These are phyloP conservation scores for Dactylella cylindrospora DNA, from an alignment of 2,329 filamentous ascomycete species.

Conservation along the genomic window DNA sequence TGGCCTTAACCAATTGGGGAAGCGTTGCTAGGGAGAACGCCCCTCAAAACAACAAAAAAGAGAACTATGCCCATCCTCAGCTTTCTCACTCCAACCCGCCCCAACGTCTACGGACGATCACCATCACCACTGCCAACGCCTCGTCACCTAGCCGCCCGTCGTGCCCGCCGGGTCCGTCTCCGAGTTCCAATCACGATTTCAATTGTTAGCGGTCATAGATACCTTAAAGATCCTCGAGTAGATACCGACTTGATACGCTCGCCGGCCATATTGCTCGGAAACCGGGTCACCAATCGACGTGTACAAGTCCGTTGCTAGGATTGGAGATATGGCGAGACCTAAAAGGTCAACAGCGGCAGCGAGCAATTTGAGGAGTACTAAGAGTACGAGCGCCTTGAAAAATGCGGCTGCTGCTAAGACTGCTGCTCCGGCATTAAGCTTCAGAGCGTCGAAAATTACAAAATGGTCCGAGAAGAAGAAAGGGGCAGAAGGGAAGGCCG, in stretches of 20 bases:
- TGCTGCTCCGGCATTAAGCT: constrained; percentile 11
- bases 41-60: no score
- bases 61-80: no score
- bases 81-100: no score
- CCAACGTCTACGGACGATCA: no score
- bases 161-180: no score
- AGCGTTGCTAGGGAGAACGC: no score
- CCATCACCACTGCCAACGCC: constrained; percentile 1
- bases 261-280: constrained; percentile 1
- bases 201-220: no score
- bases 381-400: constrained; percentile 7
- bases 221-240: neutral
- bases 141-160: no score
- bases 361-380: constrained; percentile 1
- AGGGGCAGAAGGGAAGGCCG: constrained; percentile 2
- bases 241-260: constrained; percentile 3
- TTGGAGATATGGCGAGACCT: constrained; percentile 23
- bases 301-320: neutral
- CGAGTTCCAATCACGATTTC: no score
- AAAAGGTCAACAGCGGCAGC: constrained; percentile 21
- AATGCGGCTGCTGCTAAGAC: constrained; percentile 6
- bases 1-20: no score
- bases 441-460: constrained; percentile 32
- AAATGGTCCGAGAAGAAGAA: constrained; percentile 34
- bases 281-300: neutral